Conservation (phyloP, 306 rosid species). For the Castanea sativa region DNA sequence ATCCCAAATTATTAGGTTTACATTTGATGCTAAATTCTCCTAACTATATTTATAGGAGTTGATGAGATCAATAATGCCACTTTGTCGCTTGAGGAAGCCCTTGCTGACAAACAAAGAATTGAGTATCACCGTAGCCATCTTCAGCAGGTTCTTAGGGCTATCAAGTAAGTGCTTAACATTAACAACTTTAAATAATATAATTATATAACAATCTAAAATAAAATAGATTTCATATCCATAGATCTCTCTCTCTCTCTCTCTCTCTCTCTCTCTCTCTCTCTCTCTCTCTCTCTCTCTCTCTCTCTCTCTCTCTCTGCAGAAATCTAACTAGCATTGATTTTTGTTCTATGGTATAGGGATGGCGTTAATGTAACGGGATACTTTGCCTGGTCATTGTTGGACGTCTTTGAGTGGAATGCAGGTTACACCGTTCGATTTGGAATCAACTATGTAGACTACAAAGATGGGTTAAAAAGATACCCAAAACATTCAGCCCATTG, state of each 20-base stretch:
- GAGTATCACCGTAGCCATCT: slow-evolving; percentile 39
- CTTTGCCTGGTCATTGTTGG: slow-evolving; percentile 72
- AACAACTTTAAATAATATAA: too few species aligned
- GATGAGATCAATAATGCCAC: slow-evolving; percentile 51
- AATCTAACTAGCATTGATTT: not conserved
- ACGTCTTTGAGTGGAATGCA: slow-evolving; percentile 52
- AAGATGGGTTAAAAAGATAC: slow-evolving; percentile 44
- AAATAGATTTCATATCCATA: too few species aligned
- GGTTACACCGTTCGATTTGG: slow-evolving; percentile 65
- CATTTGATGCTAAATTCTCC: not conserved
- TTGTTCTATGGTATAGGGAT: slow-evolving; percentile 21
- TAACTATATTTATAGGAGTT: slow-evolving; percentile 36
- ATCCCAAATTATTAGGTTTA: not conserved
- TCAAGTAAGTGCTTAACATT: slow-evolving; percentile 27
- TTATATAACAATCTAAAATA: too few species aligned
- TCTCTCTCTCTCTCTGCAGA: not conserved
- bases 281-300: not conserved
- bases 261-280: not conserved
- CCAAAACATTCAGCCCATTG: slow-evolving; percentile 62
- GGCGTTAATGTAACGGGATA: slow-evolving; percentile 68
- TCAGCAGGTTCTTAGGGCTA: slow-evolving; percentile 29
- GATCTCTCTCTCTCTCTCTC: not conserved
- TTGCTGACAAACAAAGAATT: slow-evolving; percentile 36
- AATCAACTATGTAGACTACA: slow-evolving; percentile 52
- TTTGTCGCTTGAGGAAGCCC: slow-evolving; percentile 31